Base-by-base conservation (phyloP, 352 stramenopile species). In the Aphanomyces stellatus region DNA sequence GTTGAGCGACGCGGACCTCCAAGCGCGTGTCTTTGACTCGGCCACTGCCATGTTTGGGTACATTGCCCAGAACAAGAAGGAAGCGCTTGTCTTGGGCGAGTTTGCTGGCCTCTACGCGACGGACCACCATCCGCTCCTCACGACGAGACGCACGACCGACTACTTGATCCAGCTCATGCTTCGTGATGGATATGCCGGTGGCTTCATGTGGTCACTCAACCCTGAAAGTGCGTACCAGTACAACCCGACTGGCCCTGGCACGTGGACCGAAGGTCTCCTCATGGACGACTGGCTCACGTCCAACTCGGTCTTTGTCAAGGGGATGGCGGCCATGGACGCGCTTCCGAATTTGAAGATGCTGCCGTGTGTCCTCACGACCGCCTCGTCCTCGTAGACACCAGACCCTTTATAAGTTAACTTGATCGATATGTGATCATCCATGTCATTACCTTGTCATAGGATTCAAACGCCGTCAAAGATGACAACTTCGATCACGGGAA, bases 171-270 rank as follows among this genome's bases (percentile, higher is more conserved):
- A 88, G 30, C 53, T 78, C 4, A 69, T 88, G 27, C 77, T 92
- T 59, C 68, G 76, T 24, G 66, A 73, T 27, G 73, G 76, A 13
- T 88, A 79, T 62, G 65, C 79, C 0, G 83, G 81, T 11, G 83
- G 80, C 27, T 92, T 88, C 56, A 75, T 87, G 33, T 90, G 83
- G 79, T 88, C 80, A 28, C 69, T 92, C 51, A 89, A 90, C 43
- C 80, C 83, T 0, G 80, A 92, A 67, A 82, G 72, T 55, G 75
- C 73, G 63, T 90, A 88, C 67, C 71, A 85, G 53, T 90, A 81
- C 70, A 87, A 87, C 68, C 74, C 75, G 1, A 57, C 22, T 57
- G 72, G 66, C 2, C 84, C 73, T 59, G 80, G 79, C 35, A 64
- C 66, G 1, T 91, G 87, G 59, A 86, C 76, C 1, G 82, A 91